A percentile compares a stretch with the other conserved stretches of the same genome.
Conservation (phyloP, 2,329 filamentous ascomycete genomes). For the Pseudocercospora cruenta region DNA sequence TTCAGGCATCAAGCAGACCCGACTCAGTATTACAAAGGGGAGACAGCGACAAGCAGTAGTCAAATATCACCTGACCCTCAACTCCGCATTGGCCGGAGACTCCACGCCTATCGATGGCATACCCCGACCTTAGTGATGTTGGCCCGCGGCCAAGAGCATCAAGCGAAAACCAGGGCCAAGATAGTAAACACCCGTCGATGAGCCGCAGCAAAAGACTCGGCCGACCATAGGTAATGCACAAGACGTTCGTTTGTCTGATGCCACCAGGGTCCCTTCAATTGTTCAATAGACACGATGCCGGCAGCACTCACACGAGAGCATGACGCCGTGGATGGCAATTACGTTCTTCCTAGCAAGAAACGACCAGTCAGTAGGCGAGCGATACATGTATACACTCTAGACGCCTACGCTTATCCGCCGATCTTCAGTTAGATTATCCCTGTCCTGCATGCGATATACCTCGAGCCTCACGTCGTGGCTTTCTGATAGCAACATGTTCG, state of each 20-base stretch:
- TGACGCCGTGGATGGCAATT: not conserved
- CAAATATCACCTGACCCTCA: not conserved
- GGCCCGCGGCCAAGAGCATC: constrained; percentile 9
- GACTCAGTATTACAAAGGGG: not conserved
- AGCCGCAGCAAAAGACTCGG: constrained; percentile 2
- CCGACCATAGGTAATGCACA: not conserved
- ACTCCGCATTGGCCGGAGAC: constrained; percentile 8
- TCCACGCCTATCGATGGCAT: constrained; percentile 14
- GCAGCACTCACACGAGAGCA: not conserved
- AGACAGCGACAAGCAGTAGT: constrained; percentile 1
- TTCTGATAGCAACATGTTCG: constrained; percentile 9
- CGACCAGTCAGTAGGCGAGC: not conserved
- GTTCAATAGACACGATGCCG: too few relatives aligned
- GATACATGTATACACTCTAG: not conserved
- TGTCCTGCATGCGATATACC: not conserved
- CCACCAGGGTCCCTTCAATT: not conserved
- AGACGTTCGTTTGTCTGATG: not conserved
- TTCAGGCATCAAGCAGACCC: not conserved
- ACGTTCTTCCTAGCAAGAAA: not conserved
- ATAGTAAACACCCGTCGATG: not conserved
- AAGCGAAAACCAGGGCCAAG: not conserved
- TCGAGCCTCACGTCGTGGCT: not conserved
- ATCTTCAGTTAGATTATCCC: constrained; percentile 7
- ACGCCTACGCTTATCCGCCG: constrained; percentile 20
- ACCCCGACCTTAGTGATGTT: constrained; percentile 6